Evolutionary conservation across 495 filamentous ascomycete genomes (phyloP), one percentile per base, ranked within the genome.

Genomic region (Wilcoxina mikolae): DNA sequence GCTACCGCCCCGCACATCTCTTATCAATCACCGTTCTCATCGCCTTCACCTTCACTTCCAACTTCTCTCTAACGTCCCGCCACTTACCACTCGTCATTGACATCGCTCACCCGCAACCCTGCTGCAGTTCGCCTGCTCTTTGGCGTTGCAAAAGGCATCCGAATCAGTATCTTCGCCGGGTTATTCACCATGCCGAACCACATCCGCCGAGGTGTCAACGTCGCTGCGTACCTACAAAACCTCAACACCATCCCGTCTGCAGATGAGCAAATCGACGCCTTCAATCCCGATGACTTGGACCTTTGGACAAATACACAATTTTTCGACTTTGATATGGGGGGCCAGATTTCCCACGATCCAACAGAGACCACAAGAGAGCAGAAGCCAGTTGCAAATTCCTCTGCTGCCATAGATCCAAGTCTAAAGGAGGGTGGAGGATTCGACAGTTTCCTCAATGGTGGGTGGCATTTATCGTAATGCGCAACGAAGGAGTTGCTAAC

Each of bases 261-360:
- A 12, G 76, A 84, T 61, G 82, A 87, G 54, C 70, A 78, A 46
- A 78, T 81, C 57, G 78, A 85, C 20, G 67, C 68, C 41, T 76
- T 78, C 71, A 79, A 76, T 56, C 70, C 79, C 60, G 61, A 48
- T 25, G 86, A 94, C 45, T 76, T 98, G 50, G 83, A 84, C 18
- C 73, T 91, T 56, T 94, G 95, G 75, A 90, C 87, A 56, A 94
- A 95, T 70, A 78, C 85, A 50, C 82, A 91, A 55, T 96, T 95
- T 74, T 84, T 87, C 68, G 88, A 95, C 69, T 91, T 87, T 66
- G 90, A 95, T 62, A 69, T 75, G 51, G 72, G 76, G 51, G 72
- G 76, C 22, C 53, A 60, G 11, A 56, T 56, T 9, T 23, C 29
- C n/a, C 33, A 35, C 7, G 27, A 10, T 35, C 25, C 11, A 44